Evolutionary conservation across 345 rosid genomes (phyloP), one percentile per base, ranked within the genome.

Genomic region (Arabidopsis suecica): DNA sequence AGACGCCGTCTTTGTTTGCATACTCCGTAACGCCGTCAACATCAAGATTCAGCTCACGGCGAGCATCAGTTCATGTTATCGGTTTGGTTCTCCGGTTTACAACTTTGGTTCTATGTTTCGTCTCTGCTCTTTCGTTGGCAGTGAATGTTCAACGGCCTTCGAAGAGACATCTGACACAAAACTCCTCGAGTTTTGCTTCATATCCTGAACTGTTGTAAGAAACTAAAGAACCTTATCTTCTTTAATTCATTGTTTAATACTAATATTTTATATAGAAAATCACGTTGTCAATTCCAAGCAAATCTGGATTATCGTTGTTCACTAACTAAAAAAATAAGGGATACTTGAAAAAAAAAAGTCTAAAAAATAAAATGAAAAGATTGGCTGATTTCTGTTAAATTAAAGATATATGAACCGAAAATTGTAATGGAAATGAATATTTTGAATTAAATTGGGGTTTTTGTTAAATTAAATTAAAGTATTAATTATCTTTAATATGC

Each of bases 111-210:
- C 79, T 89, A 68, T 86, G 88, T 65, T 86, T 91, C 25, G 68
- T 80, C 59, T 86, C 98, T 18, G 96, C 96, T 59, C 76, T 88
- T 13, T 77, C 86, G 5, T 85, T 91, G 60, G 84, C 89, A 22
- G 74, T 75, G 63, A 75, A 67, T 63, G 75, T 77, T 70, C 66
- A 63, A 28, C 56, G 73, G 65, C n/a, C 83, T 53, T 65, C 83
- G 60, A 80, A 68, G 70, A 78, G 62, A 20, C 69, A 50, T 22
- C 56, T 45, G 44, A 68, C 74, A 49, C 82, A 67, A 8, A 61
- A 25, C 33, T 71, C 79, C 54, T 74, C 65, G n/a, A 84, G 80
- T 83, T 90, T 91, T 86, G 76, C 81, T 7, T 51, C 72, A 28
- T 60, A 73, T 75, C 83, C 91, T 38, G 86, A 86, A 74, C 75